phyloP scores from a whole-genome alignment of 371 early-diverging fungal species.

The Apophysomyces elegans region DNA sequence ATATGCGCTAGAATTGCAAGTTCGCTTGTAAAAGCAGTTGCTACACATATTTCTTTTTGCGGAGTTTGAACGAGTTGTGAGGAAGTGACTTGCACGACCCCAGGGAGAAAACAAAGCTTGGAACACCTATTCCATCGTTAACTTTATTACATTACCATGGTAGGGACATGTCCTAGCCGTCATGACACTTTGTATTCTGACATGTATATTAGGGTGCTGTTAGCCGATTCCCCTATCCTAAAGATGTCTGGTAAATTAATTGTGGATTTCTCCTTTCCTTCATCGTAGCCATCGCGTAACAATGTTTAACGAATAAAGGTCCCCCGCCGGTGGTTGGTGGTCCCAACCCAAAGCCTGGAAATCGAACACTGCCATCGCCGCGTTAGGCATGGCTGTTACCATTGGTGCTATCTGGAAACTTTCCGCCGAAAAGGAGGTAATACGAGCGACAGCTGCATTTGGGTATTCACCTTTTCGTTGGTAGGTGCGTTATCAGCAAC shows the following conservation, averaged over 20 bases:
- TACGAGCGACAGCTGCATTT: not conserved
- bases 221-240: constrained; percentile 65
- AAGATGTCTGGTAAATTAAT: constrained; percentile 63
- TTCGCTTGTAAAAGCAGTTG: too few species aligned
- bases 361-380: constrained; percentile 78
- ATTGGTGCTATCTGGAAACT: constrained; percentile 73
- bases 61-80: too few species aligned
- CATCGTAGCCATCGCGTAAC: not conserved
- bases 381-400: constrained; percentile 64
- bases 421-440: constrained; percentile 85
- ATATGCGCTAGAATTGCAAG: too few species aligned
- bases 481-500: constrained; percentile 67
- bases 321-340: constrained; percentile 92
- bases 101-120: not conserved
- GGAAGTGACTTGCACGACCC: too few species aligned
- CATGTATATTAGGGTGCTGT: constrained; percentile 56
- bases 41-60: too few species aligned
- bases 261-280: not conserved
- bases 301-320: constrained; percentile 35
- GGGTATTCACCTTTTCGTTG: not conserved
- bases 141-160: constrained; percentile 7
- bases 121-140: too few species aligned
- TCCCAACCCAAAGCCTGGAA: constrained; percentile 81
- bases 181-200: not conserved
- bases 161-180: not conserved